Conservation (phyloP, 768 basidiomycete species). For the Collybia nuda region DNA sequence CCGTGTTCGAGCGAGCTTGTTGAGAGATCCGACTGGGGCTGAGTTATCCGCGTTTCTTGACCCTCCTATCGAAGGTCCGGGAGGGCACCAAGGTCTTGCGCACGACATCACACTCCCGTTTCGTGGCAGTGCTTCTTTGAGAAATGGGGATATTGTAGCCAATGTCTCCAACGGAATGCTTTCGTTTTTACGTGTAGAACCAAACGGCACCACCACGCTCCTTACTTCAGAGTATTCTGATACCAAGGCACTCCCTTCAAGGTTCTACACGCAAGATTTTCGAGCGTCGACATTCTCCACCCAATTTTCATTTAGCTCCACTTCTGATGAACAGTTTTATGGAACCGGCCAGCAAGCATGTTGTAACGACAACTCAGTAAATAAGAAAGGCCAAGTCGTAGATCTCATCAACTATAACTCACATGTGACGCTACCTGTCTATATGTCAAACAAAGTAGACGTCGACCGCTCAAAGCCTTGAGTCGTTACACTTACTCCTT, state of each 20-base stretch:
- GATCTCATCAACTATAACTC: constrained; percentile 37
- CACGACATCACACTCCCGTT: constrained; percentile 27
- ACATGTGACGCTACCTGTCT: constrained; percentile 32
- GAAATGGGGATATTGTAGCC: constrained; percentile 31
- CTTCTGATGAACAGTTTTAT: constrained; percentile 33
- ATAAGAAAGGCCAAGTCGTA: constrained; percentile 37
- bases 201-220: constrained; percentile 23
- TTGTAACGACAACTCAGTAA: constrained; percentile 33
- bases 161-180: constrained; percentile 21
- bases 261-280: constrained; percentile 32
- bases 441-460: constrained; percentile 35
- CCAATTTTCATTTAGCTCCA: constrained; percentile 28
- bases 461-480: background rate
- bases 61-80: constrained; percentile 34
- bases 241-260: constrained; percentile 25
- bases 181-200: constrained; percentile 28
- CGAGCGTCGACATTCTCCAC: constrained; percentile 27
- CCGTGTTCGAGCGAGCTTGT: constrained; percentile 32
- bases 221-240: constrained; percentile 30
- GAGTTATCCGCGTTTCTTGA: constrained; percentile 34
- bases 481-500: background rate
- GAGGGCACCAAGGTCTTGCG: constrained; percentile 25
- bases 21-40: constrained; percentile 31
- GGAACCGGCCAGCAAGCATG: constrained; percentile 36
- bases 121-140: constrained; percentile 26